Base-by-base conservation (phyloP, 306 rosid genomes). In the Purshia tridentata region DNA sequence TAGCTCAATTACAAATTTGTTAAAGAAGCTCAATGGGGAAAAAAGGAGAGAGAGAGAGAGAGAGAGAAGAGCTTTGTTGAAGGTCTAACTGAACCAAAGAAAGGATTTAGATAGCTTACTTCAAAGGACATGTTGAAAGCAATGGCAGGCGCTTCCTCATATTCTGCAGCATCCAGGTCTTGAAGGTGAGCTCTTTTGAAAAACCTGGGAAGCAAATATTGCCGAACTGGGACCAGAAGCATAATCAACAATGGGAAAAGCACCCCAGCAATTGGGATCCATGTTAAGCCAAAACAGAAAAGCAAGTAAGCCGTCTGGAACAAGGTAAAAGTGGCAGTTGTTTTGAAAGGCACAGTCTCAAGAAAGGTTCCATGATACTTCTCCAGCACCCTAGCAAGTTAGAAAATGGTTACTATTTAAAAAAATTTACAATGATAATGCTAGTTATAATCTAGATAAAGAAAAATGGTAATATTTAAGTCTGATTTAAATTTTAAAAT, bases 141-240 rank as follows among this genome's bases (percentile, higher is more conserved):
- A 80, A 91, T 65, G 22, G 96, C 90, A 49, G 96, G 89, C 57
- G 90, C 87, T 82, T 93, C 97, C 81, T 93, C 98, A 8, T 91
- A 93, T 74, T 86, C 88, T 51, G 98, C 96, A 55, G 97, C 91
- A 48, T 93, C 98, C 86, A 93, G 72, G 79, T 91, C 98, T 78
- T 91, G 93, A 81, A 93, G 98, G 85, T 93, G 98, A 45, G 77
- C 92, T 46, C 80, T 82, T 81, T 91, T 90, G 86, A 93, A 93
- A 77, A 93, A 87, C 85, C 68, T 91, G 0, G 98, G 90, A 76
- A 93, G 98, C 57, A 82, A 69, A 84, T 90, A 93, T 69, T 90
- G 97, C 40, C 98, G 83, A 37, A 89, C 96, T 1, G 98, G 98
- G 72, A 93, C 96, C n/a, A 93, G 97, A 79, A 93, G 97, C 98